A percentile compares a stretch with the other conserved stretches of the same genome.
Evolutionary conservation across 257 asterid genomes (phyloP).

Genomic region (Scutellaria galericulata): DNA sequence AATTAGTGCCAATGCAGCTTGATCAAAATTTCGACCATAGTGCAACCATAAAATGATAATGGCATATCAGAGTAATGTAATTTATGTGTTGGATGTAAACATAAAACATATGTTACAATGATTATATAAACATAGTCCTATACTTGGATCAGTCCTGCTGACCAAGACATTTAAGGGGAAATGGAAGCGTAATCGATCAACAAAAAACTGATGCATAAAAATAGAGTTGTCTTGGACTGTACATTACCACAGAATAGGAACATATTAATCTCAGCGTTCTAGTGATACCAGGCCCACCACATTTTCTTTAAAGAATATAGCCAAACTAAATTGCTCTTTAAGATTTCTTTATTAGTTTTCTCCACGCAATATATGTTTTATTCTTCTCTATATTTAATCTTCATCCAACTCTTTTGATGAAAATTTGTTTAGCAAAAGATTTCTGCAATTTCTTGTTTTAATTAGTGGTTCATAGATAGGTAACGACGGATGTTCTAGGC

Average conservation of each 20-base stretch:
- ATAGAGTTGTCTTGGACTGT: neutral
- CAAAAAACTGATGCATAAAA: neutral
- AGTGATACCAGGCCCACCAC: slow-evolving; percentile 8
- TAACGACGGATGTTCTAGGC: neutral
- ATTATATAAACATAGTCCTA: slow-evolving; percentile 7
- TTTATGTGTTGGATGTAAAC: slow-evolving; percentile 4
- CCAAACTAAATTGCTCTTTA: slow-evolving; percentile 6
- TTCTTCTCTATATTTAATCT: slow-evolving; percentile 21
- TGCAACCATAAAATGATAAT: slow-evolving; percentile 5
- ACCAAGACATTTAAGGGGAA: neutral
- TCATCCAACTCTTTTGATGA: neutral
- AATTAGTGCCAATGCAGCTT: slow-evolving; percentile 1
- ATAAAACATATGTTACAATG: neutral
- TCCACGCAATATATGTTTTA: neutral
- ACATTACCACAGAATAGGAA: slow-evolving; percentile 1
- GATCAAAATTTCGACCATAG: slow-evolving; percentile 18
- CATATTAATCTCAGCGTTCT: neutral
- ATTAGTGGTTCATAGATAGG: slow-evolving; percentile 13
- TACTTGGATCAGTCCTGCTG: slow-evolving; percentile 15
- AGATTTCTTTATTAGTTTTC: neutral
- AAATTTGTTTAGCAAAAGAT: neutral
- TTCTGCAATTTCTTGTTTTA: neutral
- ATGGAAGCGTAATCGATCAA: neutral
- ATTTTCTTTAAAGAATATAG: slow-evolving; percentile 11
- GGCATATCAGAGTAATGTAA: neutral